These are phyloP conservation scores for Pisolithus tinctorius DNA, from an alignment of 768 basidiomycete genomes.

Conservation along the genomic window DNA sequence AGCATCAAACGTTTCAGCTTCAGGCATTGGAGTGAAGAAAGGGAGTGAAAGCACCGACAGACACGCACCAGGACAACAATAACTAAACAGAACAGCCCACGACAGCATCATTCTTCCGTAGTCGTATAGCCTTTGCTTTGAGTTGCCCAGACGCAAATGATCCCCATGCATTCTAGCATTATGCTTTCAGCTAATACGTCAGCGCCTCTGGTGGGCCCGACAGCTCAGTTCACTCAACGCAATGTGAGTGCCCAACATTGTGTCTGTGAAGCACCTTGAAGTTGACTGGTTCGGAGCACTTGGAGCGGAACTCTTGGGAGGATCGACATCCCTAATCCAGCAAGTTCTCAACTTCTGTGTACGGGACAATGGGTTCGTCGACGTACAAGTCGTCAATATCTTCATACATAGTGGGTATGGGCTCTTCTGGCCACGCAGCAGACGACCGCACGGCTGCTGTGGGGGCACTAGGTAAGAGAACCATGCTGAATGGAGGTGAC, in stretches of 20 bases:
- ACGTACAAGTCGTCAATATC: slow-evolving; percentile 30
- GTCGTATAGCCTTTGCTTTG: background rate
- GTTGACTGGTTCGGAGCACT: too few relatives aligned
- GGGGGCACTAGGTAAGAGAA: slow-evolving; percentile 12
- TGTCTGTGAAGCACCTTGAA: too few relatives aligned
- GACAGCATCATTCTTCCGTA: slow-evolving; percentile 44
- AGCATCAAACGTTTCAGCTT: background rate
- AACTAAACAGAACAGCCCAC: slow-evolving; percentile 43
- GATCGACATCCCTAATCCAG: too few relatives aligned
- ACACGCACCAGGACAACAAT: slow-evolving; percentile 36
- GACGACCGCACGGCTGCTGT: slow-evolving; percentile 15
- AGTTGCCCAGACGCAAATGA: background rate
- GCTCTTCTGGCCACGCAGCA: slow-evolving; percentile 31
- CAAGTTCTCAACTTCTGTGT: too few relatives aligned
- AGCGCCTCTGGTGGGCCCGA: too few relatives aligned
- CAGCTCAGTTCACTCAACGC: too few relatives aligned
- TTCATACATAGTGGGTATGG: slow-evolving; percentile 25
- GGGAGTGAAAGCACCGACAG: slow-evolving; percentile 14
- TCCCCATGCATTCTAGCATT: too few relatives aligned
- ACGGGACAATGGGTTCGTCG: slow-evolving; percentile 23
- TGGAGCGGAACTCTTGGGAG: too few relatives aligned
- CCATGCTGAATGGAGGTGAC: slow-evolving; percentile 15
- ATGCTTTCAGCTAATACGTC: background rate
- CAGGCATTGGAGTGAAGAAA: background rate
- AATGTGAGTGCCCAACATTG: too few relatives aligned